Conservation (phyloP, 2,329 filamentous ascomycete species). For the Emergomyces africanus region DNA sequence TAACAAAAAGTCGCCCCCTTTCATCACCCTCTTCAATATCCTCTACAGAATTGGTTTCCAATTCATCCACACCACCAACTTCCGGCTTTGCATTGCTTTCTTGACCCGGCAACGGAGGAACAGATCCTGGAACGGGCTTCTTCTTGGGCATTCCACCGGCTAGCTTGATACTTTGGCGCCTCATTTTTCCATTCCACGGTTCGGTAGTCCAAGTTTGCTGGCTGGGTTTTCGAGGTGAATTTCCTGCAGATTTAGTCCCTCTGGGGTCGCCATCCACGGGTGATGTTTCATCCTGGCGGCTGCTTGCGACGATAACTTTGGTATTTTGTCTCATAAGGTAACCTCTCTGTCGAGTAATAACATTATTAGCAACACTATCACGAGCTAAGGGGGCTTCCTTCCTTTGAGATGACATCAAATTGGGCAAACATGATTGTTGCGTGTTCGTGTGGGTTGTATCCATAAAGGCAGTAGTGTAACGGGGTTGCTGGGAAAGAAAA, state of each 20-base stretch:
- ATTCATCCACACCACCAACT: conserved; percentile 43
- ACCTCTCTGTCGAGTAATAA: conserved; percentile 65
- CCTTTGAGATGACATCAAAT: conserved; percentile 7
- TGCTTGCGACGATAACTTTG: conserved; percentile 87
- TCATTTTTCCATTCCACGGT: conserved; percentile 78
- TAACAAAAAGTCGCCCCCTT: conserved; percentile 85
- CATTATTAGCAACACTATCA: conserved; percentile 47
- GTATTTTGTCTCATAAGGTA: conserved; percentile 99
- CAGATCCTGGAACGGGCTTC: conserved; percentile 48
- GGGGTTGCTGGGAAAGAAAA: conserved; percentile 28
- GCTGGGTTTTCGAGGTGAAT: conserved; percentile 64
- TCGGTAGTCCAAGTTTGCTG: conserved; percentile 93
- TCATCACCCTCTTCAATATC: conserved; percentile 68
- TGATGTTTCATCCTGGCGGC: conserved; percentile 48
- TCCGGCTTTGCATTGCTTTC: conserved; percentile 59
- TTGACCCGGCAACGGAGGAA: conserved; percentile 76
- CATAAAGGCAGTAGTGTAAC: neutral
- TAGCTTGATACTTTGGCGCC: conserved; percentile 52
- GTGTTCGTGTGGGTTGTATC: neutral
- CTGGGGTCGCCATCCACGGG: conserved; percentile 19
- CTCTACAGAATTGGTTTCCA: conserved; percentile 45
- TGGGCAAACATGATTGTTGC: neutral
- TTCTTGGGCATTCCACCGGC: conserved; percentile 49
- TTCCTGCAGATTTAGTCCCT: conserved; percentile 49
- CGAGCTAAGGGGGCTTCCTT: conserved; percentile 15